These are phyloP conservation scores for Colletotrichum gloeosporioides DNA, from an alignment of 2,329 filamentous ascomycete genomes.

Conservation along the genomic window DNA sequence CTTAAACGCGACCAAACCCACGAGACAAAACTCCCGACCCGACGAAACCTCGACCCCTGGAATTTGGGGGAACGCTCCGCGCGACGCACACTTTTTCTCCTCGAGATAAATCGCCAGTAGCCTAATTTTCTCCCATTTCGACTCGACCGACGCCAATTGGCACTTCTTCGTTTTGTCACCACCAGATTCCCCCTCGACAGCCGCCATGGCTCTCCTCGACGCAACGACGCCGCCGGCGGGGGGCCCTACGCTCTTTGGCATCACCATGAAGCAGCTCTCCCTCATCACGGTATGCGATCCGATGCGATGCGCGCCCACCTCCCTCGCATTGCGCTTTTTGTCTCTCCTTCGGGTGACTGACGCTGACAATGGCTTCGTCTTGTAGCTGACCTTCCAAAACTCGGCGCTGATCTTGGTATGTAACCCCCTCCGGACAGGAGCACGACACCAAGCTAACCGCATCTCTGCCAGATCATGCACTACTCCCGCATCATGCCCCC, in stretches of 20 bases:
- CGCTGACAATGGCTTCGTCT: slow-evolving; percentile 20
- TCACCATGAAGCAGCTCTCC: slow-evolving; percentile 73
- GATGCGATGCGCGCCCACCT: neutral
- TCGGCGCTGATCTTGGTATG: slow-evolving; percentile 73
- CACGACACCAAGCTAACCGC: neutral
- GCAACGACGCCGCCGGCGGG: slow-evolving; percentile 38
- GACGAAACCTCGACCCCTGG: neutral
- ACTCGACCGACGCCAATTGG: neutral
- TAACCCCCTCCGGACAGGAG: neutral
- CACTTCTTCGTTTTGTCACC: neutral
- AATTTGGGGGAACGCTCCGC: neutral
- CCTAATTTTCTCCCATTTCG: neutral
- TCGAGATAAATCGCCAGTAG: neutral
- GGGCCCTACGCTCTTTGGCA: slow-evolving; percentile 56
- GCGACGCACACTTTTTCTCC: neutral
- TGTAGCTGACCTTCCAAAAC: slow-evolving; percentile 78
- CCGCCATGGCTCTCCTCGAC: slow-evolving; percentile 48
- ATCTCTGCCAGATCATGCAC: slow-evolving; percentile 75
- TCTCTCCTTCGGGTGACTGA: neutral
- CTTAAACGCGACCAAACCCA: neutral
- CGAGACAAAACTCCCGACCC: neutral
- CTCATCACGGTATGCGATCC: slow-evolving; percentile 39
- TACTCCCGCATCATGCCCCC: slow-evolving; percentile 95
- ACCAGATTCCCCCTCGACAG: neutral
- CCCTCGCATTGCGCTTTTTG: neutral